A percentile compares a stretch with the other conserved stretches of the same genome.
phyloP scores from a whole-genome alignment of 495 filamentous ascomycete genomes.

The Penicillium daleae region DNA sequence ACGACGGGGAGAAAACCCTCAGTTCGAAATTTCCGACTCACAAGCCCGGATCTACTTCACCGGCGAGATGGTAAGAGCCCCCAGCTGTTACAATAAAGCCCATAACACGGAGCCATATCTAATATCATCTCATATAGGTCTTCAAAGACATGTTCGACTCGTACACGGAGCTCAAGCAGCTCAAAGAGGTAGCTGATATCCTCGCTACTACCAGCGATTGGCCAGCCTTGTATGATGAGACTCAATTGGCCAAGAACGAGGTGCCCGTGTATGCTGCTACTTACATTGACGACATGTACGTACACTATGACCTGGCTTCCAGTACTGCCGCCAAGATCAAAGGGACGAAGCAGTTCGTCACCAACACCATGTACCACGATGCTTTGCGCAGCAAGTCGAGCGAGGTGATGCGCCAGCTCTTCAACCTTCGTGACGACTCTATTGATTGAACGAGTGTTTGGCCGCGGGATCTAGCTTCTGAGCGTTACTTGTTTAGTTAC shows the following conservation, averaged over 20 bases:
- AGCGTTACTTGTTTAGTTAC: not conserved
- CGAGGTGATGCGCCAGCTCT: slow-evolving; percentile 72
- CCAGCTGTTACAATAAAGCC: not conserved
- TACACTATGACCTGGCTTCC: slow-evolving; percentile 72
- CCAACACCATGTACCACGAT: slow-evolving; percentile 86
- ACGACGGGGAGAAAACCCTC: slow-evolving; percentile 40
- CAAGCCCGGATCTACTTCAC: slow-evolving; percentile 74
- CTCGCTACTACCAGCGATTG: slow-evolving; percentile 70
- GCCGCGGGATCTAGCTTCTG: not conserved
- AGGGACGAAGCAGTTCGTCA: slow-evolving; percentile 78
- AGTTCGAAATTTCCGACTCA: slow-evolving; percentile 50
- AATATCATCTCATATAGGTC: slow-evolving; percentile 45
- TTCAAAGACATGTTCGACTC: slow-evolving; percentile 80
- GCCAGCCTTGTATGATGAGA: slow-evolving; percentile 75
- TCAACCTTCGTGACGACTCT: slow-evolving; percentile 70
- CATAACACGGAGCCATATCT: not conserved
- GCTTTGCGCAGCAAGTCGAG: slow-evolving; percentile 72
- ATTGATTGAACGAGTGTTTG: slow-evolving; percentile 59
- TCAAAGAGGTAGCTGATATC: slow-evolving; percentile 67
- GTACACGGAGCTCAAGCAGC: slow-evolving; percentile 67
- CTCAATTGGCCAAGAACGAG: slow-evolving; percentile 71
- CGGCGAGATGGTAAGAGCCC: slow-evolving; percentile 74
- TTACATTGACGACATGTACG: slow-evolving; percentile 96
- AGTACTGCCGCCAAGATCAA: slow-evolving; percentile 77
- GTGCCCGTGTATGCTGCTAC: slow-evolving; percentile 87